Base-by-base conservation (phyloP, 2,329 filamentous ascomycete species). In the Aspergillus pseudonomiae region DNA sequence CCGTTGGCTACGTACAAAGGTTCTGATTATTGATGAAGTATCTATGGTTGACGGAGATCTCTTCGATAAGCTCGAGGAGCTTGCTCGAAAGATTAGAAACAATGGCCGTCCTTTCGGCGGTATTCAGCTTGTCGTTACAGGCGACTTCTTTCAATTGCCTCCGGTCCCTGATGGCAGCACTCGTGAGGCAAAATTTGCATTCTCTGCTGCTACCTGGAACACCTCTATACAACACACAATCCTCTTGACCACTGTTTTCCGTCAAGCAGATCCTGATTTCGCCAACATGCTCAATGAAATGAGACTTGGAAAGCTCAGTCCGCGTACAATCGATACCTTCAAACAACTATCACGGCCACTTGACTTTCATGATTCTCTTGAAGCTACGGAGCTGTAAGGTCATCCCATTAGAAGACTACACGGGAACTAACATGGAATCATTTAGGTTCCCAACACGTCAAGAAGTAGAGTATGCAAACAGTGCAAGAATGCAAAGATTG, bases 31-130 rank as follows among this genome's bases (percentile, higher is more conserved):
- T 71, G 95, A 99, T 78, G 95, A 99, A 76, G 89, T 99, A 4
- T 98, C 95, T 14, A 99, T 99, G 96, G 94, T 99, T 5, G 95
- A 99, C 71, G 95, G 93, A 1, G 94, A 97, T 39, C 84, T 99
- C 0, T 99, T 98, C 69, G 95, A 99, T 81, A 99, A 99, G 77
- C 85, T 99, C 21, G 93, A 96, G 65, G 87, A 91, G 65, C 91
- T 99, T 68, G 94, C 94, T 16, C 87, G 94, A 61, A 88, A 84
- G 4, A 88, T 99, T 65, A 88, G 94, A 60, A 97, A 96, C 74
- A 97, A 97, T 70, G 94, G 92, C 11, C 87, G 92, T 11, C 91
- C 95, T 0, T 99, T 97, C 83, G 96, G 95, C 60, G 95, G 95
- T 6, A 98, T 99, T 53, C 95, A 99, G 70, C 85, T 99, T 34